These are phyloP conservation scores for Fusarium paranaense DNA, from an alignment of 2,329 filamentous ascomycete species.

Conservation along the genomic window DNA sequence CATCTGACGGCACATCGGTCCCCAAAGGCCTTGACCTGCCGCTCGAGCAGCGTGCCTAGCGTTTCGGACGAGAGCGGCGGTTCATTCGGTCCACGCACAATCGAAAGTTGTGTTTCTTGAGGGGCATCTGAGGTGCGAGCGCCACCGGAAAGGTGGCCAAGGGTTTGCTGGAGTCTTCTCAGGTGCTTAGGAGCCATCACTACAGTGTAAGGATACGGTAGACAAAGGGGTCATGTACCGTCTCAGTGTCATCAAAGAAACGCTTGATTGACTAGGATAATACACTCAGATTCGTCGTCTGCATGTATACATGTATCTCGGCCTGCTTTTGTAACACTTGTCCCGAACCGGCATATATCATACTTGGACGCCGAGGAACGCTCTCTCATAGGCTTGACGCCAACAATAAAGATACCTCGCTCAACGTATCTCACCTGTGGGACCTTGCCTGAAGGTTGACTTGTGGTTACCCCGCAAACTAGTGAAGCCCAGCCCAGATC, in stretches of 20 bases:
- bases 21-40: neutral
- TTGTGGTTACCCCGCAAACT: neutral
- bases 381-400: neutral
- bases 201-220: neutral
- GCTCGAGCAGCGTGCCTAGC: neutral
- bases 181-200: neutral
- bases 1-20: neutral
- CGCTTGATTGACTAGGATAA: neutral
- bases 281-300: neutral
- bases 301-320: neutral
- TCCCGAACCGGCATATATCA: neutral
- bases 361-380: neutral
- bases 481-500: neutral
- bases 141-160: neutral
- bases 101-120: conserved; percentile 1
- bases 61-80: neutral
- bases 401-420: neutral
- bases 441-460: neutral
- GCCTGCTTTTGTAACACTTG: neutral
- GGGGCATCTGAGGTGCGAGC: neutral
- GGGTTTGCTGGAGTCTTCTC: neutral
- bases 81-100: neutral
- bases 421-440: neutral
- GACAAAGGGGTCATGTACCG: neutral
- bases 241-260: neutral